Evolutionary conservation across 176 grass and related monocot species (phyloP), one percentile per base, ranked within the genome.

Genomic region (Elaeis guineensis): DNA sequence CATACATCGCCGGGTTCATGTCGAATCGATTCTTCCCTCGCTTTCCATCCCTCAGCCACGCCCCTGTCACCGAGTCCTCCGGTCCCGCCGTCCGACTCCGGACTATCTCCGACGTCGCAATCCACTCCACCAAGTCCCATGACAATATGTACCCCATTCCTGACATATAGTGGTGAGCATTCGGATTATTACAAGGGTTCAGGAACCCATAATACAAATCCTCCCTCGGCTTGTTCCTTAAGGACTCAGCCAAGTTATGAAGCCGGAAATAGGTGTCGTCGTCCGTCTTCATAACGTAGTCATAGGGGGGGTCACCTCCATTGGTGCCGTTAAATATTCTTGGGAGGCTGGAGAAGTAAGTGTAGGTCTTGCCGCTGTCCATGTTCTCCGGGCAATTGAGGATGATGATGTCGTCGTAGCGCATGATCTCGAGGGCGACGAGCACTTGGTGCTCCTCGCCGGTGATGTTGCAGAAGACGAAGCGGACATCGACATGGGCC

Each of bases 71-170:
- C 77, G 76, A 81, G 65, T 93, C 89, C 84, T 84, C 89, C 2
- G 80, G 74, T 6, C 89, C 89, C 0, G 26, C 7, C 14, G 1
- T 69, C 66, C 87, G 77, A 0, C 69, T 79, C 3, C 58, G 52
- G 25, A 70, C 75, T 16, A 78, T 26, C 55, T 93, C 89, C 4
- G 77, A 71, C 1, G 77, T 11, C 2, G 84, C 67, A 64, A 93
- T 82, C 84, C 84, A 94, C 55, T 7, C 22, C 6, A 88, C 77
- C 35, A 94, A 74, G 67, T 94, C 89, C 89, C 89, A 94, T 24
- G 89, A 94, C 58, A 94, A 71, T 62, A 71, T 71, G 58, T 94
- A 88, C 22, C 89, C 89, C 89, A 88, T 94, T 17, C 84, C 89
- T 9, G 81, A 77, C 89, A 94, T 94, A 77, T 83, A 87, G 0